These are phyloP conservation scores for Logfia minima DNA, from an alignment of 129 eudicot genomes.

Conservation along the genomic window DNA sequence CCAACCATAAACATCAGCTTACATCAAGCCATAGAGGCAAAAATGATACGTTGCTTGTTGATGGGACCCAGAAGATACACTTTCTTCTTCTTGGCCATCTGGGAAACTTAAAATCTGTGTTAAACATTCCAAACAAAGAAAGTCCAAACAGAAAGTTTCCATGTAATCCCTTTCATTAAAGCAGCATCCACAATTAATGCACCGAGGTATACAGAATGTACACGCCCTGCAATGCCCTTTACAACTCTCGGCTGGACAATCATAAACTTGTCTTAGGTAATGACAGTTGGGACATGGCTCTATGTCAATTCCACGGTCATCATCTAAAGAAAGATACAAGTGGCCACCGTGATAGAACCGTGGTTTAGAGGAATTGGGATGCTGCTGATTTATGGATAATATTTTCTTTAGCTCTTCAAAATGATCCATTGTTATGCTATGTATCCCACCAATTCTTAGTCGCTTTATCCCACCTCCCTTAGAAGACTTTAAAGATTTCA, in stretches of 20 bases:
- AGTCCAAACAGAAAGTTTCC: conserved; percentile 49
- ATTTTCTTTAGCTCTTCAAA: conserved; percentile 46
- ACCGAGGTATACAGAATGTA: conserved; percentile 54
- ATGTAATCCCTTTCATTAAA: conserved; percentile 43
- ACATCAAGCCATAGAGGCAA: conserved; percentile 45
- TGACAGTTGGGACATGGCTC: conserved; percentile 76
- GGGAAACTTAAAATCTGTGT: conserved; percentile 32
- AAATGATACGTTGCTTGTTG: conserved; percentile 46
- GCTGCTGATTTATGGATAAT: conserved; percentile 33
- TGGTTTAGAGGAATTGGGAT: conserved; percentile 37
- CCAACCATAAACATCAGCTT: conserved; percentile 12
- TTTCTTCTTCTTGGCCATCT: conserved; percentile 29
- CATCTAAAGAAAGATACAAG: conserved; percentile 58
- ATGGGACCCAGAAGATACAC: conserved; percentile 18
- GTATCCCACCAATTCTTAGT: conserved; percentile 51
- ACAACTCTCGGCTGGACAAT: conserved; percentile 63
- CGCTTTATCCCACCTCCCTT: conserved; percentile 42
- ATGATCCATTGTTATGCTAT: conserved; percentile 41
- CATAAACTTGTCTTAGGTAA: conserved; percentile 50
- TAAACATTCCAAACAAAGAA: conserved; percentile 51
- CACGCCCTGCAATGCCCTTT: conserved; percentile 58
- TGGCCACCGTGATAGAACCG: conserved; percentile 48
- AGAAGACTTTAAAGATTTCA: conserved; percentile 43
- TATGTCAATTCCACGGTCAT: conserved; percentile 66
- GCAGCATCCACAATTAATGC: conserved; percentile 66